These are phyloP conservation scores for Evansstolkia leycettana DNA, from an alignment of 495 filamentous ascomycete genomes.

Conservation along the genomic window DNA sequence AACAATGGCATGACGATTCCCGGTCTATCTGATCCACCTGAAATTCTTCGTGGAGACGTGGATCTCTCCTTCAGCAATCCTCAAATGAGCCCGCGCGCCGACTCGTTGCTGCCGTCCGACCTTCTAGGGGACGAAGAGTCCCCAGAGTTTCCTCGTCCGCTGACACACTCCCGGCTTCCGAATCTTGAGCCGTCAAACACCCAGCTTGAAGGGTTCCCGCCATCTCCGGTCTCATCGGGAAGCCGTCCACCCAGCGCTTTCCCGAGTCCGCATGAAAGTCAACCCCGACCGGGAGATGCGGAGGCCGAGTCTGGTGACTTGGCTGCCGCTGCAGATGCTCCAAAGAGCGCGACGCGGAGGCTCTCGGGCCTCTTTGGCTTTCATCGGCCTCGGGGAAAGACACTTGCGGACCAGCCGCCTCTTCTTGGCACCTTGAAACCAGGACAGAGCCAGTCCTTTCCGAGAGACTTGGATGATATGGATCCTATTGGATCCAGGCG, in stretches of 20 bases:
- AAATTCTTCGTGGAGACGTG: conserved; percentile 26
- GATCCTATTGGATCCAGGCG: conserved; percentile 56
- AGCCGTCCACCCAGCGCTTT: conserved; percentile 51
- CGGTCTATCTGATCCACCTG: conserved; percentile 24
- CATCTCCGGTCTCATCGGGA: conserved; percentile 59
- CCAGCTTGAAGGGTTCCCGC: conserved; percentile 29
- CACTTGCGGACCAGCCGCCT: conserved; percentile 53
- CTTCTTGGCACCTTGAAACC: conserved; percentile 61
- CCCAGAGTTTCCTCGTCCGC: conserved; percentile 35
- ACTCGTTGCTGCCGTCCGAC: conserved; percentile 65
- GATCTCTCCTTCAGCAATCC: conserved; percentile 45
- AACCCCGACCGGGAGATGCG: conserved; percentile 35
- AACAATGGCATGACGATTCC: conserved; percentile 43
- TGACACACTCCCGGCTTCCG: conserved; percentile 25
- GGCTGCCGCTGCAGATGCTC: conserved; percentile 27
- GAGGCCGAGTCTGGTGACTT: conserved; percentile 21
- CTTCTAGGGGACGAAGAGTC: conserved; percentile 68
- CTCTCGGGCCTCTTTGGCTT: conserved; percentile 54
- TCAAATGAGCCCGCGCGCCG: conserved; percentile 72
- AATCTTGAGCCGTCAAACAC: conserved; percentile 22
- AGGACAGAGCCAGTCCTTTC: conserved; percentile 74
- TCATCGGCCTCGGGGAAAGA: conserved; percentile 60
- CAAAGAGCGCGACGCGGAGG: conserved; percentile 38
- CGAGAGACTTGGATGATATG: conserved; percentile 52
- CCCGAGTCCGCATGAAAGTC: conserved; percentile 53